Evolutionary conservation across 805 yeast genomes (phyloP), one percentile per base, ranked within the genome.

Genomic region (Schizosaccharomyces japonicus): DNA sequence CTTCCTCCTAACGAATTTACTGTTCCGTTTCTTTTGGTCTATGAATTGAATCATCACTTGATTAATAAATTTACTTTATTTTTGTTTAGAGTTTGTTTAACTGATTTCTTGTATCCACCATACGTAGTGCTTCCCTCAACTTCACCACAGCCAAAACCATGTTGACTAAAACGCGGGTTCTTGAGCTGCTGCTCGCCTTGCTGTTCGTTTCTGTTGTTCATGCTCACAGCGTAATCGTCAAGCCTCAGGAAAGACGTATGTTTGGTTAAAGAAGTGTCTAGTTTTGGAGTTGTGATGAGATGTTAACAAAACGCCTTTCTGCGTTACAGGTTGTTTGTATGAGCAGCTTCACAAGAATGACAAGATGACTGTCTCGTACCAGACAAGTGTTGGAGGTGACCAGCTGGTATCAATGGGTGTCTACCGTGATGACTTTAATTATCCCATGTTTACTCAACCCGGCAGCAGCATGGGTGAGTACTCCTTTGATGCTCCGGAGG

Each of bases 301-400:
- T 19, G 42, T 21, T 19, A 19, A 36, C 23, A 15, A 1, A 8
- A 13, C 32, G 7, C 7, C 7, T 29, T 7, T 8, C 7, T 7
- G 11, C 7, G 13, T 8, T 10, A 21, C 32, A 50, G 57, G 52
- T 57, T 87, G 98, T 64, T 87, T 83, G 64, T 83, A 70, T 57
- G 96, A 90, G 60, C 70, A 70, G 50, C 69, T 90, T 66, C 80
- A 77, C 60, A 70, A 70, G 56, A 80, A 81, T 55, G 98, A 87
- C 63, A 83, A 80, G 61, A 67, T 87, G 54, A 79, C 94, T 17
- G 77, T 87, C 52, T 71, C 83, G 45, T 87, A 78, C 72, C 98
- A 87, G 65, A 92, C 27, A 19, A 21, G 28, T 36, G 25, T 30
- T 40, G 31, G 33, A 7, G 32, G 39, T 36, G 39, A 36, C n/a